Conservation (phyloP, 2,329 filamentous ascomycete genomes). For the Achaetomium macrosporum region DNA sequence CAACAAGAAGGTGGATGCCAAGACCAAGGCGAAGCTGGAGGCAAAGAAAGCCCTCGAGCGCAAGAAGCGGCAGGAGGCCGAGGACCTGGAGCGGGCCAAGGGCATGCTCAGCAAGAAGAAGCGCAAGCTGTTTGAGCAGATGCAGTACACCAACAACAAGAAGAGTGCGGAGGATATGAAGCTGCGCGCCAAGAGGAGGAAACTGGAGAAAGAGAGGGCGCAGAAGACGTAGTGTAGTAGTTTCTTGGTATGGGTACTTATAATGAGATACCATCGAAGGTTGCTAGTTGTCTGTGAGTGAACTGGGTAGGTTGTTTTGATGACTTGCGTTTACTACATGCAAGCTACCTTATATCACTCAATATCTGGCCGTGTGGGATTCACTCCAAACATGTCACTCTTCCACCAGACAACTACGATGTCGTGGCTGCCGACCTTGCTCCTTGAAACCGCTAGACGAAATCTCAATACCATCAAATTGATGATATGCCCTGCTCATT, state of each 20-base stretch:
- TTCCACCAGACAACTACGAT: no score
- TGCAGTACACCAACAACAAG: slow-evolving; percentile 92
- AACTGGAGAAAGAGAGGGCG: slow-evolving; percentile 61
- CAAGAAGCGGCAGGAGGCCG: slow-evolving; percentile 69
- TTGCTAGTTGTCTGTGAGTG: neutral
- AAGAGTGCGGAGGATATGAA: slow-evolving; percentile 85
- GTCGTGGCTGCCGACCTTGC: no score
- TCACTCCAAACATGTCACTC: no score
- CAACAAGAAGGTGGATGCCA: slow-evolving; percentile 43
- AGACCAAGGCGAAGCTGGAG: slow-evolving; percentile 61
- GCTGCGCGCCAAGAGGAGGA: slow-evolving; percentile 83
- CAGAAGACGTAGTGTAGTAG: slow-evolving; percentile 13
- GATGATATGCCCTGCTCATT: no score
- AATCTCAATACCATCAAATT: no score
- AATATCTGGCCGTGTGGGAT: no score
- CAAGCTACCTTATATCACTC: no score
- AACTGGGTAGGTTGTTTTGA: slow-evolving; percentile 3
- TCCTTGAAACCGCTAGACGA: no score
- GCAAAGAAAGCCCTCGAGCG: slow-evolving; percentile 63
- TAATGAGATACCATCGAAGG: neutral
- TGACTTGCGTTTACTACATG: no score
- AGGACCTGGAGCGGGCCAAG: slow-evolving; percentile 88
- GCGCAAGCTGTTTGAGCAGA: slow-evolving; percentile 94
- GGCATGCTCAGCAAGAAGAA: slow-evolving; percentile 99
- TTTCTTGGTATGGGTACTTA: neutral